These are phyloP conservation scores for Daldinia concentrica DNA, from an alignment of 495 filamentous ascomycete genomes.

Conservation along the genomic window DNA sequence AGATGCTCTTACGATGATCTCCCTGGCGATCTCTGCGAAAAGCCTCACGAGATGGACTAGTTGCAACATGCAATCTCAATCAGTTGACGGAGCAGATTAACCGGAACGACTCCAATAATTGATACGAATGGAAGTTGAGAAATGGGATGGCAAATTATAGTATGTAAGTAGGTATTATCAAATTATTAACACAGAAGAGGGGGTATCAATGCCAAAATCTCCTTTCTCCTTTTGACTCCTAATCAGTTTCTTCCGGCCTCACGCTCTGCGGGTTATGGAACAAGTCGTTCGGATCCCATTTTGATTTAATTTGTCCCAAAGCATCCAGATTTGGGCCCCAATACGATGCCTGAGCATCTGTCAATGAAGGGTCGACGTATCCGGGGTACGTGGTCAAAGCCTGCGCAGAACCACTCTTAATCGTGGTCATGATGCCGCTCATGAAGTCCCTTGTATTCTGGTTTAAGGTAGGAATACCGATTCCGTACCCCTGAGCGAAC, in stretches of 20 bases:
- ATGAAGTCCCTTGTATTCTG: conserved; percentile 58
- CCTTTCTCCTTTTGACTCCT: conserved; percentile 34
- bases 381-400: conserved; percentile 70
- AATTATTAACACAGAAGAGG: conserved; percentile 33
- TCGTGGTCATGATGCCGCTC: conserved; percentile 56
- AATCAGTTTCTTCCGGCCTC: conserved; percentile 45
- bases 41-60: neutral
- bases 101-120: neutral
- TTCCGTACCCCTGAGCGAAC: conserved; percentile 66
- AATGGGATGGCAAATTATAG: conserved; percentile 11
- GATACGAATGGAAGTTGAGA: neutral
- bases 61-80: neutral
- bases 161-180: conserved; percentile 20
- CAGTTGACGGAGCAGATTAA: neutral
- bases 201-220: conserved; percentile 36
- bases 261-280: conserved; percentile 75
- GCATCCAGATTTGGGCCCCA: conserved; percentile 63
- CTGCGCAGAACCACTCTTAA: conserved; percentile 45
- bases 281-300: conserved; percentile 62
- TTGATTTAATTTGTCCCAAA: conserved; percentile 62
- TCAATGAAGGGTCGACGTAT: conserved; percentile 72
- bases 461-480: conserved; percentile 57
- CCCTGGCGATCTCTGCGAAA: neutral
- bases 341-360: conserved; percentile 61
- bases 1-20: neutral